Evolutionary conservation across 2,329 filamentous ascomycete genomes (phyloP).

Genomic region (Fusarium avenaceum): DNA sequence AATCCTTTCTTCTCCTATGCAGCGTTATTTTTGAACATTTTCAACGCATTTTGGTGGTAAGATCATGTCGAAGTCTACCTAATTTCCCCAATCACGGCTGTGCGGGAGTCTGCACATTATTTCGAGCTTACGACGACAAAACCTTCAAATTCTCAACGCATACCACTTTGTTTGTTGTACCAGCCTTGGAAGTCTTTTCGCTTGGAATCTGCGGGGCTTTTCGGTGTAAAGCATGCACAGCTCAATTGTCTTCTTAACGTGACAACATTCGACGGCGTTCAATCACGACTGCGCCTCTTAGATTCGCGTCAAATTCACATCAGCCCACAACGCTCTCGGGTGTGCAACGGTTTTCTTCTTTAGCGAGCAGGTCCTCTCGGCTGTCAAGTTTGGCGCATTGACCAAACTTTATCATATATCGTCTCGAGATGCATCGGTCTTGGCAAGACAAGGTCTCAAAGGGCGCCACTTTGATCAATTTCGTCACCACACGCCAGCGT

Average conservation of each 20-base stretch:
- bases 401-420: not conserved
- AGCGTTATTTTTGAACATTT: rapidly evolving
- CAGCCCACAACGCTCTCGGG: not conserved
- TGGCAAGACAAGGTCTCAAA: conserved; percentile 17
- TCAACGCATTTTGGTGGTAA: not conserved
- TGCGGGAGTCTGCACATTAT: not conserved
- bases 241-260: not conserved
- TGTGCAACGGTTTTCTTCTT: not conserved
- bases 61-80: not conserved
- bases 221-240: conserved; percentile 2
- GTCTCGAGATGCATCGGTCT: conserved; percentile 15
- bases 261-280: not conserved
- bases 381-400: not conserved
- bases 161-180: not conserved
- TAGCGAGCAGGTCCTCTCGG: too few species aligned
- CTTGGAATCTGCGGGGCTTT: not conserved
- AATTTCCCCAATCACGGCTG: not conserved
- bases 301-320: not conserved
- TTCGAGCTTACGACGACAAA: not conserved
- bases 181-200: not conserved
- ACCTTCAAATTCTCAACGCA: not conserved
- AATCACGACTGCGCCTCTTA: not conserved
- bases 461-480: conserved; percentile 8
- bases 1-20: not conserved
- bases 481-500: conserved; percentile 24